Evolutionary conservation across 208 protist species (phyloP).

Genomic region (Leishmania arabica): DNA sequence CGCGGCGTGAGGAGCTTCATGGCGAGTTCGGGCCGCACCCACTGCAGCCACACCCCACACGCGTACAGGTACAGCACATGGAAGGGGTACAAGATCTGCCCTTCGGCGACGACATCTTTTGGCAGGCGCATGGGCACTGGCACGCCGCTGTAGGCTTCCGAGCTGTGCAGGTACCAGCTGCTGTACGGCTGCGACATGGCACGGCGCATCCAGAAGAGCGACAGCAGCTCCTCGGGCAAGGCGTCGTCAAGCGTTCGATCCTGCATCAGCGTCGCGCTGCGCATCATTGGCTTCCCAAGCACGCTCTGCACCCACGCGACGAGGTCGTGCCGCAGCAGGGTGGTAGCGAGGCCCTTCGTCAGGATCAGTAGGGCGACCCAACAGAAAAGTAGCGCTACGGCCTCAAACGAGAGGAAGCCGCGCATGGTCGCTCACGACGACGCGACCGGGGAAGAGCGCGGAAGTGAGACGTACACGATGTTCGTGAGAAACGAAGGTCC

Average conservation of each 20-base stretch:
- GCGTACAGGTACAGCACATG: constrained; percentile 48
- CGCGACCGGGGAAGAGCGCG: background rate
- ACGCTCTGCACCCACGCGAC: background rate
- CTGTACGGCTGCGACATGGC: constrained; percentile 14
- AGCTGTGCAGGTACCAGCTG: constrained; percentile 39
- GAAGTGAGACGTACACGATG: background rate
- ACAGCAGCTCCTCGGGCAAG: constrained; percentile 25
- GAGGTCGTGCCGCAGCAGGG: background rate
- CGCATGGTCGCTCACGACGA: background rate
- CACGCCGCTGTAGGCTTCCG: constrained; percentile 2
- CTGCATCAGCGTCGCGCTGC: background rate
- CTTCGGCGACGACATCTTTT: constrained; percentile 9
- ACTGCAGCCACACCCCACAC: constrained; percentile 18
- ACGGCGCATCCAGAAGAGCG: constrained; percentile 48
- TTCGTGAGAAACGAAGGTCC: too few species aligned
- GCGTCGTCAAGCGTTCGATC: background rate
- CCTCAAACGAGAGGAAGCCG: background rate
- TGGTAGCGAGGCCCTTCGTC: background rate
- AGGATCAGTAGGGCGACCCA: background rate
- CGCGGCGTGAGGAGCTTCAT: background rate
- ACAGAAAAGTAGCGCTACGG: constrained; percentile 2
- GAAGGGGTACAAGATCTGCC: constrained; percentile 38
- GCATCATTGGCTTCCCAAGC: background rate
- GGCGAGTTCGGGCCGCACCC: constrained; percentile 1
- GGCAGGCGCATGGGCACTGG: constrained; percentile 9